Conservation (phyloP, 2,329 filamentous ascomycete species). For the Fusarium penzigii region DNA sequence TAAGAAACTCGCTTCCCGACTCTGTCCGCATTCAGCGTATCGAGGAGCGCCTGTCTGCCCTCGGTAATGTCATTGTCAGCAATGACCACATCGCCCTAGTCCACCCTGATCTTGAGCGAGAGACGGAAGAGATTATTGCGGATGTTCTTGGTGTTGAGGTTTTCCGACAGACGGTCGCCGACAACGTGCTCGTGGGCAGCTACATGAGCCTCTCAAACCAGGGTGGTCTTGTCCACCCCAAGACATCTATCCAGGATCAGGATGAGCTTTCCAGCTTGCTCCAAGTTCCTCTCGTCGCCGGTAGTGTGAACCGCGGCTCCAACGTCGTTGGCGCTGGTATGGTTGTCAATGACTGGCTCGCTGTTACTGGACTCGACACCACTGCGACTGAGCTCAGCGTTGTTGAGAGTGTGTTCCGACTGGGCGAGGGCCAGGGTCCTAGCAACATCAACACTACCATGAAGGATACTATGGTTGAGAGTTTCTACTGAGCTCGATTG, state of each 20-base stretch:
- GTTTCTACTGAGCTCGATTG: conserved; percentile 76
- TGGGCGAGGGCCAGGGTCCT: conserved; percentile 83
- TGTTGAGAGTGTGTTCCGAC: conserved; percentile 91
- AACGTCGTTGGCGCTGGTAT: conserved; percentile 83
- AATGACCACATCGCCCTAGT: conserved; percentile 98
- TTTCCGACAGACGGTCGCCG: conserved; percentile 91
- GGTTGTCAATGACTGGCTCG: conserved; percentile 81
- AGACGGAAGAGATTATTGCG: conserved; percentile 98
- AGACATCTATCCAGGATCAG: conserved; percentile 96
- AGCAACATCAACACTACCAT: conserved; percentile 78
- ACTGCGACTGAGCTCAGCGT: conserved; percentile 98
- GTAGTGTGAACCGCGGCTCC: conserved; percentile 88
- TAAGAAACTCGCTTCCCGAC: conserved; percentile 93
- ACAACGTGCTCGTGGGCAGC: conserved; percentile 93
- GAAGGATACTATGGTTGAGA: conserved; percentile 99
- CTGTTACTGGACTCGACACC: conserved; percentile 89
- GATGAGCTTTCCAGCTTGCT: conserved; percentile 92
- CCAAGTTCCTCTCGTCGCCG: conserved; percentile 93
- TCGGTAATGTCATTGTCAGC: conserved; percentile 94
- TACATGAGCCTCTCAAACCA: conserved; percentile 98
- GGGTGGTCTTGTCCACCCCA: conserved; percentile 95
- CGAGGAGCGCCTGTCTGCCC: conserved; percentile 91
- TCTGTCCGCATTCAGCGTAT: conserved; percentile 93
- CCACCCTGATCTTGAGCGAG: conserved; percentile 93
- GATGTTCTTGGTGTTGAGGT: conserved; percentile 90